Evolutionary conservation across 2,329 filamentous ascomycete species (phyloP).

Genomic region (Chrysoporthe deuterocubensis): DNA sequence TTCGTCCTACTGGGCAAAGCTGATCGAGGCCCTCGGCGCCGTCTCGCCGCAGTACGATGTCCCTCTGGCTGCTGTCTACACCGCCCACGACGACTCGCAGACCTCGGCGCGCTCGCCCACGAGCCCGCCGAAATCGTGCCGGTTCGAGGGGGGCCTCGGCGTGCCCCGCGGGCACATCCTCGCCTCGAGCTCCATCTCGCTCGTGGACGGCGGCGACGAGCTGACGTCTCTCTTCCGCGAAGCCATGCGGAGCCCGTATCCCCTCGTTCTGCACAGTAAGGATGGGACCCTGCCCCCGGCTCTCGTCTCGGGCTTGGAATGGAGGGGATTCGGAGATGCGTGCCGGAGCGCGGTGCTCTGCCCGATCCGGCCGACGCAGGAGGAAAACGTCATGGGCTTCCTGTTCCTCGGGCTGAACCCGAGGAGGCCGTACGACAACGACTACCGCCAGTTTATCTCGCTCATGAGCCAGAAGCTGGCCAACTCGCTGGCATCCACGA

Average conservation of each 20-base stretch:
- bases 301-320: conserved; percentile 62
- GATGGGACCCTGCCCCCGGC: conserved; percentile 60
- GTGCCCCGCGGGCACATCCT: conserved; percentile 49
- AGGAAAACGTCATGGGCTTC: conserved; percentile 68
- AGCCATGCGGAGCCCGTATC: conserved; percentile 43
- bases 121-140: conserved; percentile 43
- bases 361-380: conserved; percentile 70
- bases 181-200: conserved; percentile 42
- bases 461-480: conserved; percentile 60
- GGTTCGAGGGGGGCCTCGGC: conserved; percentile 50
- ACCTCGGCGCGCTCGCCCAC: conserved; percentile 33
- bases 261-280: conserved; percentile 46
- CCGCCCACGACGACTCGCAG: conserved; percentile 47
- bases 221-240: conserved; percentile 46
- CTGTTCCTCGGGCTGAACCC: conserved; percentile 74
- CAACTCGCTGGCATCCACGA: conserved; percentile 71
- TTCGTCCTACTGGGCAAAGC: conserved; percentile 52
- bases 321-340: conserved; percentile 67
- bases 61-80: conserved; percentile 56
- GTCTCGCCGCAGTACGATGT: conserved; percentile 53
- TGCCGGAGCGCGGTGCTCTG: conserved; percentile 70
- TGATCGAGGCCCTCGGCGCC: conserved; percentile 47
- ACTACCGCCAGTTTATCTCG: conserved; percentile 70
- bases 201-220: conserved; percentile 43
- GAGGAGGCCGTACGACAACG: conserved; percentile 71